These are phyloP conservation scores for Gossypium stocksii DNA, from an alignment of 345 rosid genomes.

Conservation along the genomic window DNA sequence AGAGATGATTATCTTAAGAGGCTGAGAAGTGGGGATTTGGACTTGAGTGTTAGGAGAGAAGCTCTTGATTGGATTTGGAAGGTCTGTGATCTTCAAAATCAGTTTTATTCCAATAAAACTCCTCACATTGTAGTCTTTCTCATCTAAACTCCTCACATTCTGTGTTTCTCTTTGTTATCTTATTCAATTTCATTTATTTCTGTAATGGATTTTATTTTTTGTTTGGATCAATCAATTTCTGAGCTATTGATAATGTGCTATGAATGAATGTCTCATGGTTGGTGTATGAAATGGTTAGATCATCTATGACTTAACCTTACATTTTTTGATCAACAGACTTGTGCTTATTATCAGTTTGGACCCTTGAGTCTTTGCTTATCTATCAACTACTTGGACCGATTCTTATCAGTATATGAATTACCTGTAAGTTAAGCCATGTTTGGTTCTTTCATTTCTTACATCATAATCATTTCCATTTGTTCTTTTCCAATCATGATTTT, in stretches of 20 bases:
- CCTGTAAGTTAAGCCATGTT: conserved; percentile 44
- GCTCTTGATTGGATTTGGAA: conserved; percentile 68
- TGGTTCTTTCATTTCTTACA: neutral
- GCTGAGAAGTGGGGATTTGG: conserved; percentile 51
- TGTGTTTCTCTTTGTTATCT: conserved; percentile 1
- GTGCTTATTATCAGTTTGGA: conserved; percentile 51
- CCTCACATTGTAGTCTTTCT: too few relatives aligned
- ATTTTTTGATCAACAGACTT: conserved; percentile 43
- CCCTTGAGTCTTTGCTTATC: conserved; percentile 50
- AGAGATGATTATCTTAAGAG: conserved; percentile 49
- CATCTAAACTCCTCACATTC: neutral
- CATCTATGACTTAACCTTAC: neutral
- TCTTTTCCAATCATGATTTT: neutral
- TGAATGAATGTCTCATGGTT: neutral
- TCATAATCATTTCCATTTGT: neutral
- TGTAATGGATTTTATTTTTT: neutral
- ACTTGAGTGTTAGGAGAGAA: conserved; percentile 43
- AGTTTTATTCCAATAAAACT: neutral
- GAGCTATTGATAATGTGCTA: neutral
- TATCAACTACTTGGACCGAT: conserved; percentile 70
- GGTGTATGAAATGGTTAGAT: neutral
- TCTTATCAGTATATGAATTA: conserved; percentile 57
- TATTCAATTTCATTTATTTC: too few relatives aligned
- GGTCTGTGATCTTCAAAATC: conserved; percentile 27
- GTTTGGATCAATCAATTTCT: conserved; percentile 7